Evolutionary conservation across 768 basidiomycete species (phyloP).

Genomic region (Serendipita sp.): DNA sequence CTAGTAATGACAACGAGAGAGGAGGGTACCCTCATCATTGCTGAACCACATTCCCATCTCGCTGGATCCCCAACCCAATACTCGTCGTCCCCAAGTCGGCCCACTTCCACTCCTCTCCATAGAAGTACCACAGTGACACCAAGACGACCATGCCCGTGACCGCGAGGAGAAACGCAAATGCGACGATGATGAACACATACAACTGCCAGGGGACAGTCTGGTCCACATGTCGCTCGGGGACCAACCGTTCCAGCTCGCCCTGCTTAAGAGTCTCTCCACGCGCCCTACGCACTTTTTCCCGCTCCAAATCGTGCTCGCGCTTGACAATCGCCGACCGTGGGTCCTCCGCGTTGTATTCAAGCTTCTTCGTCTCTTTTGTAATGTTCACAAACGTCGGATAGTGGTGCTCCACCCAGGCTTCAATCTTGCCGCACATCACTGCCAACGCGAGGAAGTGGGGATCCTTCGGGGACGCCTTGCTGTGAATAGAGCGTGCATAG

Average conservation of each 20-base stretch:
- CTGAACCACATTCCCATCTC: too few relatives aligned
- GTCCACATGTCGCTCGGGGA: constrained; percentile 4
- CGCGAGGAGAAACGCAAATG: not conserved
- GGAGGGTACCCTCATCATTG: too few relatives aligned
- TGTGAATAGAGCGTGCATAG: constrained; percentile 68
- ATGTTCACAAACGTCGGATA: constrained; percentile 78
- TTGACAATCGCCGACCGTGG: constrained; percentile 21
- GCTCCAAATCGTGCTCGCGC: constrained; percentile 16
- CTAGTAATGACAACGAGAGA: too few relatives aligned
- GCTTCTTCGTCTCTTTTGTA: constrained; percentile 10
- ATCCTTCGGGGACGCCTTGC: constrained; percentile 61
- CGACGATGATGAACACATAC: constrained; percentile 9
- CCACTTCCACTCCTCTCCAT: constrained; percentile 3
- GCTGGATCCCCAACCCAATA: too few relatives aligned
- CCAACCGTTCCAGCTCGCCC: constrained; percentile 3
- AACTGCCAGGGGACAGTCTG: constrained; percentile 9
- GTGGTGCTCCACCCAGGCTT: constrained; percentile 84
- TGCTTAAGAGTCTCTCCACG: constrained; percentile 12
- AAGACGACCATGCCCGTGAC: constrained; percentile 6
- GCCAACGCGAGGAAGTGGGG: constrained; percentile 75
- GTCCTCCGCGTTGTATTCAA: constrained; percentile 19
- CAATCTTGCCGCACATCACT: constrained; percentile 82
- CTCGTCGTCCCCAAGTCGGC: not conserved
- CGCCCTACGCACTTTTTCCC: constrained; percentile 13
- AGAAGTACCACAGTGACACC: not conserved